phyloP scores from a whole-genome alignment of 2,329 filamentous ascomycete species.

The Epichloe hybrida region DNA sequence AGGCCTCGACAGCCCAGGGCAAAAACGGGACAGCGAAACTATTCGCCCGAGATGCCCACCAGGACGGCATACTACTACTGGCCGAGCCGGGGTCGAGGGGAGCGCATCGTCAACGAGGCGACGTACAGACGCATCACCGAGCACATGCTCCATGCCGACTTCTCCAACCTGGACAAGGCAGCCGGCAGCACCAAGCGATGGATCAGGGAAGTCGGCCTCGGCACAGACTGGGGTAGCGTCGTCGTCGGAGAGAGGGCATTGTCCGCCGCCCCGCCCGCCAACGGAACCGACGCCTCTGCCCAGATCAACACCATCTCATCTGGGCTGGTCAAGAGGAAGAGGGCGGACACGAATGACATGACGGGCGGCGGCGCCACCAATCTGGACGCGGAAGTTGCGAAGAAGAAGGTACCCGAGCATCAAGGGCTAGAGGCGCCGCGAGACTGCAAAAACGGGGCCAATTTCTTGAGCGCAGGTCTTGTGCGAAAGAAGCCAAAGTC shows the following conservation, averaged over 20 bases:
- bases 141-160: constrained; percentile 60
- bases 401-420: constrained; percentile 43
- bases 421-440: constrained; percentile 7
- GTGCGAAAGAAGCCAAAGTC: constrained; percentile 45
- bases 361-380: constrained; percentile 27
- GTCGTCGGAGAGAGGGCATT: constrained; percentile 31
- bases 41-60: constrained; percentile 34
- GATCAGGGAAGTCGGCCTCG: constrained; percentile 50
- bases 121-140: constrained; percentile 57
- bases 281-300: constrained; percentile 6
- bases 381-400: constrained; percentile 32
- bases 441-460: constrained; percentile 16
- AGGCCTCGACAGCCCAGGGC: constrained; percentile 49
- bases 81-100: constrained; percentile 47
- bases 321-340: constrained; percentile 34
- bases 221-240: constrained; percentile 36
- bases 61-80: constrained; percentile 52
- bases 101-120: constrained; percentile 47
- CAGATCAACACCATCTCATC: constrained; percentile 34
- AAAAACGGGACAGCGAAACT: constrained; percentile 43
- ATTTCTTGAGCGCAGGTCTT: constrained; percentile 35
- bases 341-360: constrained; percentile 14
- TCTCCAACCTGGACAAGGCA: constrained; percentile 50
- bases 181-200: constrained; percentile 54
- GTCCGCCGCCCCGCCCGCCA: background rate